phyloP scores from a whole-genome alignment of 2,329 filamentous ascomycete genomes.

The Pseudomassariella vexata region DNA sequence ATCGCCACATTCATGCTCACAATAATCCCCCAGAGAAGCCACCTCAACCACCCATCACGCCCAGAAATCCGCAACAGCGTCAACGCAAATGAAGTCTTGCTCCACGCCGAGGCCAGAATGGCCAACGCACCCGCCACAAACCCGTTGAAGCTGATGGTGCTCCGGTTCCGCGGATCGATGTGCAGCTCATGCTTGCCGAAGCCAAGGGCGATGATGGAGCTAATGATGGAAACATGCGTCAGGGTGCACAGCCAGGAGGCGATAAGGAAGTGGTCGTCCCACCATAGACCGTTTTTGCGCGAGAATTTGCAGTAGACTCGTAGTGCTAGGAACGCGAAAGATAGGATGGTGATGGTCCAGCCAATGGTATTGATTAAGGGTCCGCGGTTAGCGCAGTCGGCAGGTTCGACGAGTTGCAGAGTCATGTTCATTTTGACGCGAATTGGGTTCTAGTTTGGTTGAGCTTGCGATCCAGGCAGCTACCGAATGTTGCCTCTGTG shows the following conservation, averaged over 20 bases:
- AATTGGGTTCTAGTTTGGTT: too few species aligned
- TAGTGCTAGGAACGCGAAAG: slow-evolving; percentile 1
- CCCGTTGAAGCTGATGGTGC: slow-evolving; percentile 12
- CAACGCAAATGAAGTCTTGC: slow-evolving; percentile 27
- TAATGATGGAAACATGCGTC: slow-evolving; percentile 25
- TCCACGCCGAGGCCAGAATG: slow-evolving; percentile 22
- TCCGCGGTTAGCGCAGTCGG: too few species aligned
- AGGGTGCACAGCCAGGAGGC: slow-evolving; percentile 6
- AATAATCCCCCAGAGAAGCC: slow-evolving; percentile 22
- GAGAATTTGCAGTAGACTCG: slow-evolving; percentile 4
- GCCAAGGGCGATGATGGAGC: slow-evolving; percentile 23
- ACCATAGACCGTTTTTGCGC: slow-evolving; percentile 5
- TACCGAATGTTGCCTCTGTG: too few species aligned
- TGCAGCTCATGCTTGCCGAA: slow-evolving; percentile 15
- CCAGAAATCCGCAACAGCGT: slow-evolving; percentile 24
- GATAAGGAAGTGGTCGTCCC: slow-evolving; percentile 6
- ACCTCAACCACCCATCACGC: slow-evolving; percentile 15
- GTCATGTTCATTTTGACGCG: too few species aligned
- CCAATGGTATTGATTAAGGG: too few species aligned
- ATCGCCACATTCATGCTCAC: slow-evolving; percentile 11
- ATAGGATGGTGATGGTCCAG: slow-evolving; percentile 3
- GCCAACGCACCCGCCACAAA: too few species aligned
- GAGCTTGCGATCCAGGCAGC: too few species aligned
- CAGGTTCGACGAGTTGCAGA: too few species aligned
- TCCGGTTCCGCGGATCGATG: slow-evolving; percentile 12